These are phyloP conservation scores for Monosporascus ibericus DNA, from an alignment of 2,329 filamentous ascomycete genomes.

Conservation along the genomic window DNA sequence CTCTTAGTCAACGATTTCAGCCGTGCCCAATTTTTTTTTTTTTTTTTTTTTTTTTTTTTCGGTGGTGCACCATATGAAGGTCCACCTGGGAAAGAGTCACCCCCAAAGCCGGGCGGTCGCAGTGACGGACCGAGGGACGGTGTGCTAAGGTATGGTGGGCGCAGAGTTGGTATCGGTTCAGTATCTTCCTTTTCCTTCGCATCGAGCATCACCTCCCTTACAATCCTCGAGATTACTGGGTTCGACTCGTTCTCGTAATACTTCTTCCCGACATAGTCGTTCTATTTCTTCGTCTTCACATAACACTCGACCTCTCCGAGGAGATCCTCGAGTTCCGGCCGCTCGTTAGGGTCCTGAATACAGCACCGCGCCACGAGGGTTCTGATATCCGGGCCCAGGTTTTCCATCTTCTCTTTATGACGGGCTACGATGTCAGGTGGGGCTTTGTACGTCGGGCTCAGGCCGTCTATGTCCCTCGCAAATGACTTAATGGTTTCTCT, in stretches of 20 bases:
- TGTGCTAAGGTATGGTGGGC: background rate
- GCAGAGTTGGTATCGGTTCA: background rate
- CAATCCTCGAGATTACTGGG: background rate
- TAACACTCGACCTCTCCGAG: constrained; percentile 8
- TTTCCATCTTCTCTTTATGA: constrained; percentile 9
- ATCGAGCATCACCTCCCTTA: background rate
- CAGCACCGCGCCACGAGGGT: constrained; percentile 10
- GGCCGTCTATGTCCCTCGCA: constrained; percentile 7
- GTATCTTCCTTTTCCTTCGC: background rate
- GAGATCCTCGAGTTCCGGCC: constrained; percentile 12
- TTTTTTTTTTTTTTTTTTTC: too few relatives aligned
- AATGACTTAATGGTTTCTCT: constrained; percentile 3
- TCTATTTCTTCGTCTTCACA: background rate
- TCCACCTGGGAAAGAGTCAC: too few relatives aligned
- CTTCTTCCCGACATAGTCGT: constrained; percentile 2
- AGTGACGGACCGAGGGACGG: too few relatives aligned
- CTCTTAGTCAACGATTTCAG: too few relatives aligned
- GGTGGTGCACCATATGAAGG: too few relatives aligned
- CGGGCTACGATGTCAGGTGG: background rate
- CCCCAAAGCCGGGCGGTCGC: too few relatives aligned
- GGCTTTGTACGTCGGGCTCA: constrained; percentile 1
- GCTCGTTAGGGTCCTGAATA: constrained; percentile 3
- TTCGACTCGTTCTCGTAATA: constrained; percentile 6
- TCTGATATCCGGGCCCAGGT: constrained; percentile 13
- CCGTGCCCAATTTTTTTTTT: too few relatives aligned